Conservation (phyloP, 2,329 filamentous ascomycete genomes). For the Penicillium sp. region DNA sequence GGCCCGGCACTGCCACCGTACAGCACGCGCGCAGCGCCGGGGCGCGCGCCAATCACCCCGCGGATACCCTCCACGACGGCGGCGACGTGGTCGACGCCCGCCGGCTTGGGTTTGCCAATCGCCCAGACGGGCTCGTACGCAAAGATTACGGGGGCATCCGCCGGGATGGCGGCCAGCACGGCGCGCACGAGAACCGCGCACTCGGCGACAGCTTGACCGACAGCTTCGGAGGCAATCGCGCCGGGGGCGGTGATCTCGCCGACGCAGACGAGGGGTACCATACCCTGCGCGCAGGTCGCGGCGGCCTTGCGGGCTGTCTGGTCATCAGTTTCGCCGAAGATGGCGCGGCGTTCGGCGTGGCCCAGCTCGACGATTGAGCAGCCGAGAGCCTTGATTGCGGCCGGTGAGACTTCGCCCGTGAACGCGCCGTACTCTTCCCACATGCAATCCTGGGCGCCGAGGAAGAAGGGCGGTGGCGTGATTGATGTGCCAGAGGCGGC, state of each 20-base stretch:
- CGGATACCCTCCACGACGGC: slow-evolving; percentile 68
- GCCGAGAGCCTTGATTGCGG: slow-evolving; percentile 67
- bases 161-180: slow-evolving; percentile 63
- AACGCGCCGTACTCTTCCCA: slow-evolving; percentile 71
- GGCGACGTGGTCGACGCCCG: slow-evolving; percentile 70
- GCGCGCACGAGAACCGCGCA: slow-evolving; percentile 66
- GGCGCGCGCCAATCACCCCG: slow-evolving; percentile 54
- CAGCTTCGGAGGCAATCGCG: slow-evolving; percentile 49
- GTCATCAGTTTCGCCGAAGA: slow-evolving; percentile 75
- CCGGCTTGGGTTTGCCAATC: slow-evolving; percentile 74
- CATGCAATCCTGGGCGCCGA: slow-evolving; percentile 77
- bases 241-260: slow-evolving; percentile 65
- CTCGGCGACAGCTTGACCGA: slow-evolving; percentile 64
- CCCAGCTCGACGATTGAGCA: slow-evolving; percentile 75
- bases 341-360: slow-evolving; percentile 73
- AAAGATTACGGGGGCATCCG: slow-evolving; percentile 69
- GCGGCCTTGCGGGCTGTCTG: slow-evolving; percentile 68
- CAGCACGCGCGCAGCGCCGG: slow-evolving; percentile 66
- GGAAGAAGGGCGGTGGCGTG: slow-evolving; percentile 54
- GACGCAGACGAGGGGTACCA: slow-evolving; percentile 78
- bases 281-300: slow-evolving; percentile 67
- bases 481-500: slow-evolving; percentile 16
- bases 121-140: slow-evolving; percentile 91
- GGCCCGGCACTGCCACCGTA: slow-evolving; percentile 85
- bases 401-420: slow-evolving; percentile 75